Base-by-base conservation (phyloP, 1,284 basidiomycete genomes). In the Ganoderma multipileum region DNA sequence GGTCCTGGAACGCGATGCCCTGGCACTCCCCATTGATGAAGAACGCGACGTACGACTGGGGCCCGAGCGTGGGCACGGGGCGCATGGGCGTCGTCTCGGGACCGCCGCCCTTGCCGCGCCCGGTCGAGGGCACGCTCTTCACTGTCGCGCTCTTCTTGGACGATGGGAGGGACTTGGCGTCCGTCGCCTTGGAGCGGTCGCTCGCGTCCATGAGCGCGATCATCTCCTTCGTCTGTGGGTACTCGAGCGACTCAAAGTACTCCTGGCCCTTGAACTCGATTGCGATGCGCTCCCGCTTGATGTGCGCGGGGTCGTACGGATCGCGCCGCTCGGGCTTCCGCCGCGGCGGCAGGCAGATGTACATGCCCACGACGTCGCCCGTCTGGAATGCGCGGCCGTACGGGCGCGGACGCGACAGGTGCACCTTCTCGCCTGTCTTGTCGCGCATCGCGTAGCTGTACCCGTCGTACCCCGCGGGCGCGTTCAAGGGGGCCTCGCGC, bases 251-350 rank as follows among this genome's bases (percentile, higher is more conserved):
- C 81, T 99, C 98, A 79, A 98, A 99, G 79, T 98, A 97, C 71
- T 95, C 91, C 80, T 97, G 95, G n/a, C 94, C 95, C 80, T 97
- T 97, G 83, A 96, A 95, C 67, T 95, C 92, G 77, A 99, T 97
- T 2, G 97, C 90, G 65, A 97, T 93, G 63, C 96, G 92, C 79
- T 95, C 93, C 64, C 96, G 89, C 73, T 91, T 89, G 69, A 97
- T 82, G 73, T 90, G 89, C 1, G 91, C 92, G 0, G 92, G 89
- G 77, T 97, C 94, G 75, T 88, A 80, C 2, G 86, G 84, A 74
- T 92, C 89, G 57, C 87, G 83, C 58, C 81, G 81, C 73, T 87
- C 81, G 7, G 89, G 85, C 72, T 84, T 78, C 42, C 87, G 85
- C 50, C 87, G 85, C 0, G 88, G 84, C 14, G 97, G 97, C 2